Conservation (phyloP, 2,329 filamentous ascomycete species). For the Mycosphaerella sp. region DNA sequence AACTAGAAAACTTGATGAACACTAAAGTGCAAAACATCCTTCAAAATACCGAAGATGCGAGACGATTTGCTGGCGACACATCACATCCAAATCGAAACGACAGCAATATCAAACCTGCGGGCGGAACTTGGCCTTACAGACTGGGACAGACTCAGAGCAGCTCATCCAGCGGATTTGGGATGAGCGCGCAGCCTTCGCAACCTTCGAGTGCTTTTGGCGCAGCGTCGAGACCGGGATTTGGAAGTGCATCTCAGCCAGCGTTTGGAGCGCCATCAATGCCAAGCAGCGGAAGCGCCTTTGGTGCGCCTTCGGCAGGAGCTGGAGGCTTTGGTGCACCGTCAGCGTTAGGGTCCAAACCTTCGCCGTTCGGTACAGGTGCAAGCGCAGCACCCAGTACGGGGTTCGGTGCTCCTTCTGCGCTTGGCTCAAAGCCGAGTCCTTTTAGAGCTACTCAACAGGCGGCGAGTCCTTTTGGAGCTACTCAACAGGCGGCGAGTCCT, state of each 20-base stretch:
- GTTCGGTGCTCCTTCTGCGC: constrained; percentile 28
- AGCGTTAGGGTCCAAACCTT: constrained; percentile 4
- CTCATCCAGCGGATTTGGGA: neutral
- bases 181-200: neutral
- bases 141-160: neutral
- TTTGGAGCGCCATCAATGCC: constrained; percentile 15
- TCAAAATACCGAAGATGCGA: constrained; percentile 4
- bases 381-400: constrained; percentile 7
- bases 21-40: constrained; percentile 5
- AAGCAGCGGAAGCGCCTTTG: neutral
- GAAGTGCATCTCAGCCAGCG: constrained; percentile 9
- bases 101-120: constrained; percentile 2
- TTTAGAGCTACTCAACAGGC: constrained; percentile 15
- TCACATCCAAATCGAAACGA: constrained; percentile 7
- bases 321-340: constrained; percentile 34
- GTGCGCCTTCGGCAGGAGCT: neutral
- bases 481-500: neutral
- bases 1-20: constrained; percentile 3
- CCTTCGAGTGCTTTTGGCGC: constrained; percentile 10
- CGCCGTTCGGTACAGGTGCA: neutral
- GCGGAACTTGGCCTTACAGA: neutral
- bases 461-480: constrained; percentile 16
- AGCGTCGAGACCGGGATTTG: constrained; percentile 6
- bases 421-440: constrained; percentile 32
- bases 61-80: neutral